Conservation (phyloP, 2,329 filamentous ascomycete species). For the Fusarium tanahbumbuense region DNA sequence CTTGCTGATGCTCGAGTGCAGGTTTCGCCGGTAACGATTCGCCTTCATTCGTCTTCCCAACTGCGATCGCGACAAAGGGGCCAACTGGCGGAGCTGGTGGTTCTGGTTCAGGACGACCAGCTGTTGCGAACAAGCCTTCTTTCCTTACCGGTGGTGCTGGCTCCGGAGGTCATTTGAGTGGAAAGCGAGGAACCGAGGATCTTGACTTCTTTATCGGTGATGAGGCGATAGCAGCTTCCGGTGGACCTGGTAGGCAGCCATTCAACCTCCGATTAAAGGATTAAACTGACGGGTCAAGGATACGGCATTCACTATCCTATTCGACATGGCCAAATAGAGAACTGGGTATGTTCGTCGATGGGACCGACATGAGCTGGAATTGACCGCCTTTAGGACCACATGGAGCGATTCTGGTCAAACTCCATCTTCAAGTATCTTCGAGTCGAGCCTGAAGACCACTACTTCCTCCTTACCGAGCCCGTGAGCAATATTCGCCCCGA, state of each 20-base stretch:
- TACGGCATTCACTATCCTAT: constrained; percentile 99
- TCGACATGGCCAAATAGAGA: constrained; percentile 97
- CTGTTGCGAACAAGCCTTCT: constrained; percentile 93
- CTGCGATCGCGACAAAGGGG: constrained; percentile 95
- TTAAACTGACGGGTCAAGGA: constrained; percentile 61
- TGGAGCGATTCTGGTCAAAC: constrained; percentile 99
- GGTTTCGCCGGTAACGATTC: constrained; percentile 99
- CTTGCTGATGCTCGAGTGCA: constrained; percentile 55
- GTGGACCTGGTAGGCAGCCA: constrained; percentile 75
- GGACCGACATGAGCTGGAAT: constrained; percentile 13
- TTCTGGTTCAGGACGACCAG: constrained; percentile 87
- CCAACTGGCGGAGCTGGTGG: constrained; percentile 76
- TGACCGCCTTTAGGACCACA: constrained; percentile 78
- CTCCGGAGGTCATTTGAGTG: constrained; percentile 81
- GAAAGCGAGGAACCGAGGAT: constrained; percentile 96
- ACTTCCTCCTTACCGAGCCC: constrained; percentile 97
- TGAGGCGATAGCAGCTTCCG: constrained; percentile 86
- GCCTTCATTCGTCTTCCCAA: constrained; percentile 98
- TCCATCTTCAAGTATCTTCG: constrained; percentile 99
- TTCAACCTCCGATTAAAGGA: constrained; percentile 11
- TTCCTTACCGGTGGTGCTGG: constrained; percentile 94
- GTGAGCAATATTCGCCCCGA: constrained; percentile 63
- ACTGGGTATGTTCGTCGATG: constrained; percentile 77
- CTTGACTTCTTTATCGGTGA: constrained; percentile 99
- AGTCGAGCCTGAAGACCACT: constrained; percentile 98